Evolutionary conservation across 2,329 filamentous ascomycete species (phyloP).

Genomic region (Apiospora pterosperma): DNA sequence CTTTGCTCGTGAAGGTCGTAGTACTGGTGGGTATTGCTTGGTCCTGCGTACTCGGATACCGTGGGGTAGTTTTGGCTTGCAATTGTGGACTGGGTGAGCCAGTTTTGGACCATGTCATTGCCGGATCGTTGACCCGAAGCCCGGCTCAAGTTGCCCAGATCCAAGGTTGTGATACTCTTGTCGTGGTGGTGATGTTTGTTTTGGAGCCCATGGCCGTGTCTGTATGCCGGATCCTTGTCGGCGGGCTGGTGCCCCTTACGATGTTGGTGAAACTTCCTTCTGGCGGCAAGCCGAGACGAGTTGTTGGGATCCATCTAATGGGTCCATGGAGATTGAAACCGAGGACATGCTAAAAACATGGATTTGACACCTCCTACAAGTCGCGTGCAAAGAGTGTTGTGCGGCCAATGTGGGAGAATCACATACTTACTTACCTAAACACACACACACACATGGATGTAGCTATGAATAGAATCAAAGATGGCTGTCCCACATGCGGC

Average conservation of each 20-base stretch:
- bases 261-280: not conserved
- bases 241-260: not conserved
- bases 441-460: not conserved
- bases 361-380: not conserved
- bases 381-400: not conserved
- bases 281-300: not conserved
- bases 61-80: conserved; percentile 1
- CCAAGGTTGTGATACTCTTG: conserved; percentile 16
- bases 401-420: not conserved
- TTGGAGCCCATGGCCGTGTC: not conserved
- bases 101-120: conserved; percentile 22
- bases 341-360: not conserved
- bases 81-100: conserved; percentile 16
- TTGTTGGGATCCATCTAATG: not conserved
- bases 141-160: conserved; percentile 17
- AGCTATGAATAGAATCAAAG: conserved; percentile 2
- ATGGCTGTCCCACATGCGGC: not conserved
- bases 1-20: not conserved
- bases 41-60: not conserved
- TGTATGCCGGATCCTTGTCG: not conserved
- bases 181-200: conserved; percentile 9
- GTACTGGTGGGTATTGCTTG: not conserved
- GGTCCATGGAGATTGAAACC: not conserved
- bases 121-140: conserved; percentile 13
- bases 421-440: too few species aligned